Evolutionary conservation across 768 basidiomycete species (phyloP), one percentile per base, ranked within the genome.

Genomic region (Galerina sulciceps): DNA sequence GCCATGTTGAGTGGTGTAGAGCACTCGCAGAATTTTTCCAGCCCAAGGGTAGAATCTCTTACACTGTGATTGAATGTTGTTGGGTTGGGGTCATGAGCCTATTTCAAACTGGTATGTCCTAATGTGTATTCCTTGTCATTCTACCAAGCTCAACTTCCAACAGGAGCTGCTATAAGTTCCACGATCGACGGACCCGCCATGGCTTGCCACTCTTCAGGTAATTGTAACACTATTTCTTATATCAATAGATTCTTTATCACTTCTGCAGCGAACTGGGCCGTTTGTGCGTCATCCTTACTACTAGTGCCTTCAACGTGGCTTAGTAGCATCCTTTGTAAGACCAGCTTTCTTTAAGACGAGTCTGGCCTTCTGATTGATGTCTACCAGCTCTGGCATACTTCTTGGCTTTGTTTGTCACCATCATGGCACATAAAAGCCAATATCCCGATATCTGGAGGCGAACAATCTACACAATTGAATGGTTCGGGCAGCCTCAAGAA

Each of bases 51-150:
- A 79, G 68, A 53, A 77, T 76, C 20, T 78, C 81, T 15, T 73
- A 72, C 26, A 76, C 85, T 37, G 65, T 76, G 49, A 68, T 83
- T 26, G 89, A 90, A 66, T 87, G 84, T 61, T 65, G 59, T 15
- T 90, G 87, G 86, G 78, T 83, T 6, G 77, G 71, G 6, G 57
- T 82, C 10, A 68, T 85, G 61, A 78, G 80, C 58, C 51, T 78
- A 6, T 67, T 86, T 34, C 81, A 88, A 55, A 73, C 85, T 36
- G 81, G 87, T 85, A 57, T 58, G 79, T 65, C 11, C 46, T 10
- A 23, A 34, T 63, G 17, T 40, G 40, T 17, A 10, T 55, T 34
- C 34, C 18, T 41, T 45, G 22, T 42, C 1, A n/a, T 48, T 44
- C n/a, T 37, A 45, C 20, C 37, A 11, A 23, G 26, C 43, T 57